Conservation (phyloP, 2,329 filamentous ascomycete genomes). For the Trichoderma harzianum region DNA sequence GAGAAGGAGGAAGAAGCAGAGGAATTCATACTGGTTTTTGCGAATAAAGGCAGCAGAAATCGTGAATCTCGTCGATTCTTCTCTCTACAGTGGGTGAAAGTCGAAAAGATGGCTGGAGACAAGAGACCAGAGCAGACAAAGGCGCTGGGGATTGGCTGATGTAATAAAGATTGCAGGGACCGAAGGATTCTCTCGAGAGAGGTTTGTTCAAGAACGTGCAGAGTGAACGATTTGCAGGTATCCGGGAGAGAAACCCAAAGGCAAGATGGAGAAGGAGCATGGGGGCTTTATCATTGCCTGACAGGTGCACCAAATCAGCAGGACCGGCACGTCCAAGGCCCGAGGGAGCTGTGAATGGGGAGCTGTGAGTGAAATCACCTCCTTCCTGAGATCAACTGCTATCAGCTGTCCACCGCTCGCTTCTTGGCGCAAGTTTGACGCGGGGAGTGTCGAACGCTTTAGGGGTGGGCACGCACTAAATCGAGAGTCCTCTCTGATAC, state of each 20-base stretch:
- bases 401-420: background rate
- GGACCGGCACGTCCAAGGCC: background rate
- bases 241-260: background rate
- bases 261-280: background rate
- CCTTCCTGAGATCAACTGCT: background rate
- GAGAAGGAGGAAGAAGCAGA: background rate
- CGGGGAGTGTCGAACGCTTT: background rate
- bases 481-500: background rate
- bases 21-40: background rate
- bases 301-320: background rate
- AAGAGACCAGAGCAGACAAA: background rate
- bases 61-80: background rate
- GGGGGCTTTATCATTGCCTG: background rate
- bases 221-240: background rate
- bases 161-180: background rate
- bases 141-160: background rate
- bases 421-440: background rate
- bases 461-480: background rate
- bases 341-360: background rate
- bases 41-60: background rate
- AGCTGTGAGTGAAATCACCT: background rate
- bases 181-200: background rate
- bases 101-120: background rate
- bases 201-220: background rate
- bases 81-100: background rate